Conservation (phyloP, 1,284 basidiomycete species). For the Schizophyllum amplum region DNA sequence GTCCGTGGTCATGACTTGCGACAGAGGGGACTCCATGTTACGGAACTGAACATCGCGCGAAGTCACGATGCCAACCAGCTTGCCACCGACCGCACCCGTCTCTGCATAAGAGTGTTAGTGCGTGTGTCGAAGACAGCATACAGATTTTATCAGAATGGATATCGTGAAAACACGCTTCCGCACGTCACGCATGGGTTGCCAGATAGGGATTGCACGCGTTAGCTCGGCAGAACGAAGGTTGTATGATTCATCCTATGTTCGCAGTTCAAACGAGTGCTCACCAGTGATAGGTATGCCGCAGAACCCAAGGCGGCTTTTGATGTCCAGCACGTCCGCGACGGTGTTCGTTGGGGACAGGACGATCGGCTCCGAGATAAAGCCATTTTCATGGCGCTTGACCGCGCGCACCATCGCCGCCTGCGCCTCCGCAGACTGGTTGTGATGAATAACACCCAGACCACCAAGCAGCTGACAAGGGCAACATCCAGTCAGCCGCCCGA, state of each 20-base stretch:
- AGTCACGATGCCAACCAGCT: constrained; percentile 95
- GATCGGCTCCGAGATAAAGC: constrained; percentile 95
- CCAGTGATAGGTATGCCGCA: constrained; percentile 98
- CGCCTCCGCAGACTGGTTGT: constrained; percentile 84
- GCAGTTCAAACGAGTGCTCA: constrained; percentile 30
- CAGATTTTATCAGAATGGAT: constrained; percentile 27
- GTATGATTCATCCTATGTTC: constrained; percentile 42
- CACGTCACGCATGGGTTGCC: constrained; percentile 56
- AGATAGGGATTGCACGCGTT: constrained; percentile 66
- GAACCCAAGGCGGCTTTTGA: constrained; percentile 91
- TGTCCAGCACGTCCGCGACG: constrained; percentile 88
- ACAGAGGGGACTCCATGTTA: constrained; percentile 56
- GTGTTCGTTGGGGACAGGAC: constrained; percentile 73
- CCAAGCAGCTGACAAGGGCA: constrained; percentile 65
- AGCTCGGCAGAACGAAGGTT: constrained; percentile 88
- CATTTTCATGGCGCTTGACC: constrained; percentile 98
- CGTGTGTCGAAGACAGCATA: constrained; percentile 5
- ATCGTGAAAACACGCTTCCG: constrained; percentile 39
- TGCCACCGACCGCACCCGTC: constrained; percentile 80
- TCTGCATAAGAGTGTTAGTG: constrained; percentile 48
- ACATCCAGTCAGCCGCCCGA: constrained; percentile 9
- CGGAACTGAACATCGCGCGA: constrained; percentile 96
- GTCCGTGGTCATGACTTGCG: constrained; percentile 86
- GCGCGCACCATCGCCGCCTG: constrained; percentile 97
- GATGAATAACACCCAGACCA: constrained; percentile 98